Conservation (phyloP, 2,329 filamentous ascomycete genomes). For the Sporothrix sp. region DNA sequence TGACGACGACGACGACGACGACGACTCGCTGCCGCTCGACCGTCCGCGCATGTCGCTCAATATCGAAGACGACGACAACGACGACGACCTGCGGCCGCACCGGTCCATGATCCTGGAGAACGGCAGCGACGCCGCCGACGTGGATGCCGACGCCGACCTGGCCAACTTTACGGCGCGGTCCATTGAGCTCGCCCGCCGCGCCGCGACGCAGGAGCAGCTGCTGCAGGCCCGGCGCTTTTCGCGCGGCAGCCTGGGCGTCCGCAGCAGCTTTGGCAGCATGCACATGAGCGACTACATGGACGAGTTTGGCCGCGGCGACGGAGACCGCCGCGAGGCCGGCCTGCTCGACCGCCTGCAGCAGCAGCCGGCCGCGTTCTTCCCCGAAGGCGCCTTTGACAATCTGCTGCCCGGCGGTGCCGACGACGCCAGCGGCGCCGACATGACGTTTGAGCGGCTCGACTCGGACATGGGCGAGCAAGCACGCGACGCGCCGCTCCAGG, state of each 20-base stretch:
- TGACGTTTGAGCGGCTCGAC: conserved; percentile 34
- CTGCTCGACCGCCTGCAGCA: conserved; percentile 22
- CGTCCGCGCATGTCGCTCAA: conserved; percentile 47
- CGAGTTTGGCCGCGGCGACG: conserved; percentile 24
- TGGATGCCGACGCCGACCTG: conserved; percentile 31
- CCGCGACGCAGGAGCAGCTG: conserved; percentile 31
- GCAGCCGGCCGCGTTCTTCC: conserved; percentile 45
- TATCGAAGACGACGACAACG: conserved; percentile 40
- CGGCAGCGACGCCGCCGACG: conserved; percentile 9
- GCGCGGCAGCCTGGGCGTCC: conserved; percentile 42
- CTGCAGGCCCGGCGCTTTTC: conserved; percentile 35
- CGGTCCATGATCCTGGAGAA: conserved; percentile 42
- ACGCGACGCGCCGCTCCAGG: conserved; percentile 35
- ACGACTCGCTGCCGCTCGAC: conserved; percentile 41
- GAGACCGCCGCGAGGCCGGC: conserved; percentile 31
- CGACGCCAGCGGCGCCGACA: conserved; percentile 28
- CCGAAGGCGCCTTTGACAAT: conserved; percentile 35
- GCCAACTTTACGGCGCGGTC: conserved; percentile 46
- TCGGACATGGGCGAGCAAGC: conserved; percentile 7
- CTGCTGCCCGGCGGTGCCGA: conserved; percentile 29
- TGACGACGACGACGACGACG: conserved; percentile 38
- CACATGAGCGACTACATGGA: conserved; percentile 44
- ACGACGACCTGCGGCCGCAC: conserved; percentile 43
- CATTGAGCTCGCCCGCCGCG: conserved; percentile 49
- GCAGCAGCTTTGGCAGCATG: conserved; percentile 44